Conservation (phyloP, 2,329 filamentous ascomycete genomes). For the Aspergillus neoniger region DNA sequence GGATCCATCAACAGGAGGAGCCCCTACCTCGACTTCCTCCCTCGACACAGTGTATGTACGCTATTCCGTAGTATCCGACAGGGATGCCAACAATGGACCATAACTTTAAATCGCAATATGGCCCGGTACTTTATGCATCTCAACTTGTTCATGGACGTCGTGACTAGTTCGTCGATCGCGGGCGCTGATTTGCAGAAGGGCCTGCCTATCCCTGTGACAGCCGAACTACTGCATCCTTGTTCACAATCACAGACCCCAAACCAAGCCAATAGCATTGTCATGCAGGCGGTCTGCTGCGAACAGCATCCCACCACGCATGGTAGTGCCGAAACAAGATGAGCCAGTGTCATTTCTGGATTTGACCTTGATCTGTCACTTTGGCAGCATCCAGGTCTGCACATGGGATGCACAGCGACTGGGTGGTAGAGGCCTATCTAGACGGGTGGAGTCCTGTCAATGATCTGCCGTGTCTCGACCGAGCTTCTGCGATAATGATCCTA, state of each 20-base stretch:
- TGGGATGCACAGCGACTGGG: background rate
- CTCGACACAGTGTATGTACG: no score
- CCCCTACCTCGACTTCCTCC: background rate
- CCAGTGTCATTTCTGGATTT: conserved; percentile 3
- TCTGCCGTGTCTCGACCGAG: background rate
- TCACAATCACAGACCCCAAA: background rate
- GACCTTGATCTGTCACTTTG: background rate
- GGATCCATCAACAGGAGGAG: background rate
- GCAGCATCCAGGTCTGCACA: background rate
- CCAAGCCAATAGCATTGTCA: conserved; percentile 8
- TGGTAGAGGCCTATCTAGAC: background rate
- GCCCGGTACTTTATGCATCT: background rate
- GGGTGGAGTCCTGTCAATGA: background rate
- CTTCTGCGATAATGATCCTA: background rate
- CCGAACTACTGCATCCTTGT: conserved; percentile 7
- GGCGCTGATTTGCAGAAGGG: background rate
- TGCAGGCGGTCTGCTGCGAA: conserved; percentile 5
- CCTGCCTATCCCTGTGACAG: background rate
- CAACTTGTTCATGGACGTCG: background rate
- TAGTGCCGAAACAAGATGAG: background rate
- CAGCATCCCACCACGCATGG: background rate
- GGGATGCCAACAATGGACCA: background rate
- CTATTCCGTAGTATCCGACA: background rate
- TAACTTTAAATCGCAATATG: conserved; percentile 2
- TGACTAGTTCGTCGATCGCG: background rate